Evolutionary conservation across 805 yeast species (phyloP), one percentile per base, ranked within the genome.

Genomic region (Metschnikowia drakensbergensis): DNA sequence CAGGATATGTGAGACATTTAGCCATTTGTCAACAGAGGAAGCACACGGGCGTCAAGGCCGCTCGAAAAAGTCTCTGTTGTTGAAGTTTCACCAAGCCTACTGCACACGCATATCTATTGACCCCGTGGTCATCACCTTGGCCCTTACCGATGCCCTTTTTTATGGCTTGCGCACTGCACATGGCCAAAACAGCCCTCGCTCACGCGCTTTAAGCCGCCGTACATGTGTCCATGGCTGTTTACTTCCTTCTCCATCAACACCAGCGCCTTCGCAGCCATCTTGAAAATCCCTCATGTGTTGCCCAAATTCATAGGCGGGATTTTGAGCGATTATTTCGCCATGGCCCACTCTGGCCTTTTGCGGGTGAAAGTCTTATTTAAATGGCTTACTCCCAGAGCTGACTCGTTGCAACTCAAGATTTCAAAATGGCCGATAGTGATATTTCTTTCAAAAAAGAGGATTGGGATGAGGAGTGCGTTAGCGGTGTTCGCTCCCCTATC

Each of bases 341-440:
- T 17, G 17, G 17, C 17, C 17, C 17, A 17, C 17, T 17, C 17
- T 28, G 30, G 30, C 30, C 30, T 28, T 8, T 28, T 8, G 30
- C 9, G 9, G 30, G 8, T 28, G 17, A 17, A 17, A 17, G 17
- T 17, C 17, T 17, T 17, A 17, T 17, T 17, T 17, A 17, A 17
- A 17, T 17, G 17, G 17, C 17, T 17, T 17, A 17, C 17, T 17
- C 17, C 17, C 17, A 17, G 17, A 17, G 30, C 30, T 8, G 30
- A 6, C 30, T 28, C 6, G 30, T 28, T 28, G 30, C 30, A 28
- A 28, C 9, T 28, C 30, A 28, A 28, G 8, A 28, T 6, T 6
- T 23, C 32, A 38, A n/a, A 25, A 38, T 38, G 41, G 32, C 41
- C 9, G 43, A 31, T 4, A n/a, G 49, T 48, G 52, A 42, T n/a